Base-by-base conservation (phyloP, 2,329 filamentous ascomycete species). In the Plectosphaerella cucumerina region DNA sequence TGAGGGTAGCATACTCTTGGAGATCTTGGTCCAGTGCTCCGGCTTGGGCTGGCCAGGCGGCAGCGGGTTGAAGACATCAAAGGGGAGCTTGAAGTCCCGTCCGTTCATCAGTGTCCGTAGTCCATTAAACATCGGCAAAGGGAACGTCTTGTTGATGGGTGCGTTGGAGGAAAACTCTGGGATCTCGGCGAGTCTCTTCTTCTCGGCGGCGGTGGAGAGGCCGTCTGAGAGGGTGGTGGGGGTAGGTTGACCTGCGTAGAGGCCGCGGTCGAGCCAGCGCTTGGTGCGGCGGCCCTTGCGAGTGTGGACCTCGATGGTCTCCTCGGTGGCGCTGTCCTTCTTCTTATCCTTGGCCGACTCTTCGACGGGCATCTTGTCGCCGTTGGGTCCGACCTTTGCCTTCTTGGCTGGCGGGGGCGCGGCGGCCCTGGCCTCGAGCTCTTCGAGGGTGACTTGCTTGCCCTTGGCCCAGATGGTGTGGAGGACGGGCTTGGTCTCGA, bases 11-110 rank as follows among this genome's bases (percentile, higher is more conserved):
- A 75, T 75, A 95, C 90, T 97, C 70, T 89, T 94, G 56, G 90
- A 92, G 59, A 94, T 86, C 66, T 93, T 93, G 59, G 86, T 85
- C 88, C 92, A 99, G 61, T 96, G 90, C 58, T 95, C 86, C 1
- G 93, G 92, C 69, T 96, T 96, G 21, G 91, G 89, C 64, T 96
- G 89, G 47, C 89, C 90, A 2, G 85, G 83, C 4, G 90, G 87
- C 18, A 96, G 80, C 3, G 93, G 93, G 49, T 90, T 89, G 74
- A 93, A 97, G 45, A 96, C 78, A 65, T 96, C 88, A 62, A 84
- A 97, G 0, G 94, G 94, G 26, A 99, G 74, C 68, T 90, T 90
- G 70, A 96, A 97, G 65, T 95, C 85, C 47, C 88, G 80, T 14
- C 87, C 87, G 53, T 81, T 75, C 49, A 91, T 80, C 52, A 97